Base-by-base conservation (phyloP, 495 filamentous ascomycete species). In the Daldinia grandis region DNA sequence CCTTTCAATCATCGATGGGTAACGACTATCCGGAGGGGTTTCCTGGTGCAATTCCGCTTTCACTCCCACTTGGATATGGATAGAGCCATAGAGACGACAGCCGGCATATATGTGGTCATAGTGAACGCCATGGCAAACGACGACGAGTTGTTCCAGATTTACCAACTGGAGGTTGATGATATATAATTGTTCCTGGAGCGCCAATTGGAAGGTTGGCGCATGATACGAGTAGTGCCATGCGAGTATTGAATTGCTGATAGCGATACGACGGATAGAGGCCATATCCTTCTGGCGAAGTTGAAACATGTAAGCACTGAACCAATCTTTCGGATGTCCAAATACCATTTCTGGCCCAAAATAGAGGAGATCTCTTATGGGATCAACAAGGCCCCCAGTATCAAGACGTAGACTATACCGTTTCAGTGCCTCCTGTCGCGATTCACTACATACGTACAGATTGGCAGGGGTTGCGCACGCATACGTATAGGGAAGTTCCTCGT, bases 391-490 rank as follows among this genome's bases (percentile, higher is more conserved):
- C 21, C 64, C 69, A 9, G 68, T 33, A n/a, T 65, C 64, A 24
- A 78, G 74, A 30, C 60, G 30, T 30, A 65, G 64, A 31, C 33
- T 49, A 54, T 76, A 76, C 35, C 60, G 57, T 58, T 54, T 66
- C 58, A 72, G 31, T 9, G 66, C 74, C 47, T 75, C 69, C 8
- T 27, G 30, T 50, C 76, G 74, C 24, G 76, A 71, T 55, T 78
- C 76, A 21, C 53, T 58, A 61, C 74, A 76, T 10, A 64, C 64
- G 55, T 78, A 74, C 21, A 78, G 64, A 59, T 72, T 76, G 35
- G 37, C 59, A 7, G 76, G 76, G 15, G 72, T 37, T 24, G 53
- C 56, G 0, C 64, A 63, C 6, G 62, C 35, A 28, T 68, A 74
- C 17, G 44, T 67, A 55, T 63, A 76, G n/a, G 49, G 33, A 4